Evolutionary conservation across 768 basidiomycete species (phyloP).

Genomic region (Amanita muscaria): DNA sequence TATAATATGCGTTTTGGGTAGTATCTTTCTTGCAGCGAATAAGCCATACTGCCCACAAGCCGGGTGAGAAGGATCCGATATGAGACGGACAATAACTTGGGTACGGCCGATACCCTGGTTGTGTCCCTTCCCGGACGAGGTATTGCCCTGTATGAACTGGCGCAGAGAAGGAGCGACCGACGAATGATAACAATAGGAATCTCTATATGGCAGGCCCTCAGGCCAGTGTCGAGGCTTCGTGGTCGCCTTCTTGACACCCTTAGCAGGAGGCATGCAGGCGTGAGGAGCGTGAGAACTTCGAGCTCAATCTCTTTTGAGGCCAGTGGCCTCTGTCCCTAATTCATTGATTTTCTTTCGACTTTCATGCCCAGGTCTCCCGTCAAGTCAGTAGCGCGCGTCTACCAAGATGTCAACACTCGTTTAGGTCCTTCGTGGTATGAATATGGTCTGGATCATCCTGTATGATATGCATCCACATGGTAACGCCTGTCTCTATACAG

Average conservation of each 20-base stretch:
- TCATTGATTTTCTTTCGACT: constrained; percentile 10
- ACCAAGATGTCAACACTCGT: constrained; percentile 80
- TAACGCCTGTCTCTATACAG: constrained; percentile 35
- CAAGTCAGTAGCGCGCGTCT: constrained; percentile 80
- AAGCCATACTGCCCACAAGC: constrained; percentile 73
- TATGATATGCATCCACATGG: constrained; percentile 13
- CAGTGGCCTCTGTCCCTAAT: not conserved
- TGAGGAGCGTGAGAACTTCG: constrained; percentile 12
- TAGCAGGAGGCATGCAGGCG: not conserved
- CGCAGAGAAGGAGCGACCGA: constrained; percentile 42
- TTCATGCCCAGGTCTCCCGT: constrained; percentile 64
- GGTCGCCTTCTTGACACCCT: not conserved
- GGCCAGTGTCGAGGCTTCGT: constrained; percentile 29
- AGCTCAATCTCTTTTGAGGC: not conserved
- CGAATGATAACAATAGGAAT: constrained; percentile 41
- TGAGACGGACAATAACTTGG: constrained; percentile 47
- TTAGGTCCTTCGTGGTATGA: constrained; percentile 91
- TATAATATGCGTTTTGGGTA: constrained; percentile 55
- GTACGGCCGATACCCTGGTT: constrained; percentile 13
- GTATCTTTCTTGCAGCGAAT: constrained; percentile 68
- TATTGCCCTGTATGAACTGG: constrained; percentile 25
- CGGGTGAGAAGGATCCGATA: constrained; percentile 56
- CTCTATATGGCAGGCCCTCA: constrained; percentile 43
- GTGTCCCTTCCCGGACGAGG: constrained; percentile 10
- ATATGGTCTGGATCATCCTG: constrained; percentile 57